Base-by-base conservation (phyloP, 495 filamentous ascomycete species). In the Aspergillus asperescens region DNA sequence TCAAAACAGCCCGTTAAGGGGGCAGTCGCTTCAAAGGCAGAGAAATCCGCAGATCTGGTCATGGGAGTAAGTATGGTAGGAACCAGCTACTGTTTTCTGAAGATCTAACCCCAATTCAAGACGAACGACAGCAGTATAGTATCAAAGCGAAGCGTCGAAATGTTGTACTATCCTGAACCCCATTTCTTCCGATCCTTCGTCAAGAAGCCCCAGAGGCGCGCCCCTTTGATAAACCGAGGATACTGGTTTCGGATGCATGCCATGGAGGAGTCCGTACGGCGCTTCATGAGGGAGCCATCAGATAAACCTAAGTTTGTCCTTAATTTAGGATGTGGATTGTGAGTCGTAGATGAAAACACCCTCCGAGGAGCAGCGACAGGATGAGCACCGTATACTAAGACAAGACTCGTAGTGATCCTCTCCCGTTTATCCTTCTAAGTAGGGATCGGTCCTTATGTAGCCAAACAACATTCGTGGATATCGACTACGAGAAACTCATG, bases 251-350 rank as follows among this genome's bases (percentile, higher is more conserved):
- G 90, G 13, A 84, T 95, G 80, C 80, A 85, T 63, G 86, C 85
- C 9, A 81, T 95, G 50, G 87, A 89, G 54, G 71, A 86, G 53
- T 75, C 82, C 5, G 83, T 94, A 7, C 79, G 76, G 5, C 71
- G 76, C 8, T 96, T 96, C 58, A 72, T 95, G 29, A 68, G 80
- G 51, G 71, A 79, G 52, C 67, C 70, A 31, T 71, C 71, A n/a
- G 62, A 74, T 10, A 83, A 81, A 62, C 76, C 71, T 40, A 92
- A 89, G 67, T 78, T 89, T 15, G 77, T 96, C 9, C 71, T 96
- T 20, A 96, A 95, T 63, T 62, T 96, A 53, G 90, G 92, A 40
- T 95, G 89, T 76, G 91, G 90, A 64, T 93, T 89, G 89, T 91
- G 67, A 80, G 85, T 69, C 57, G 57, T 81, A 69, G 57, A 27